Evolutionary conservation across 768 basidiomycete species (phyloP), one percentile per base, ranked within the genome.

Genomic region (Jaapia argillacea): DNA sequence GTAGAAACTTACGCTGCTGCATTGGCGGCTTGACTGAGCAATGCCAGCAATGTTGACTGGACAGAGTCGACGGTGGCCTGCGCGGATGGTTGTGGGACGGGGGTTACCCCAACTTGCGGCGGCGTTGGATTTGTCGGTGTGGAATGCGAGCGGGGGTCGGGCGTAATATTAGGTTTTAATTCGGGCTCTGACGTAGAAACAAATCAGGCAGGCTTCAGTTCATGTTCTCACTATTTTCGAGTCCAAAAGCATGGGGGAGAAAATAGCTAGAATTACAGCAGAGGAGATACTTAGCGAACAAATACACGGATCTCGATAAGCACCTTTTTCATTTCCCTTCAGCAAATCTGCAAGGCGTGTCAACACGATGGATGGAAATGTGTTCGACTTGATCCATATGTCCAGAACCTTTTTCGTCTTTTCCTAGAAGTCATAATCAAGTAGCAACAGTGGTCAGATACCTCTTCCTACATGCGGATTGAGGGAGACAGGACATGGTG

Each of bases 361-460:
- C 56, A 93, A 67, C 58, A 86, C 77, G 53, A 72, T 59, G 55
- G 79, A 59, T 45, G 91, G 83, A 67, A 99, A 99, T 40, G 94
- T 94, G 63, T 72, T 77, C 46, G 80, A 77, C 63, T 93, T 94
- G 55, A 73, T 75, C 94, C 94, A 99, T 56, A 99, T 97, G 67
- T 97, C 96, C 64, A 94, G 78, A 57, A 99, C 81, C 65, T 98
- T 98, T 72, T 85, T 84, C 37, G 87, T 75, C 69, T 99, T 99
- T 71, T 96, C 94, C 93, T 97, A n/a, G n/a, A n/a, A n/a, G n/a
- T n/a, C n/a, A n/a, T n/a, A n/a, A n/a, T n/a, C n/a, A n/a, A 71
- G 64, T 59, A 47, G 46, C 58, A 48, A 50, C 48, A 64, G 54
- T 56, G 56, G 55, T 51, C 57, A 61, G 60, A 62, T 54, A 58